Evolutionary conservation across 768 basidiomycete species (phyloP), one percentile per base, ranked within the genome.

Genomic region (Hericium coralloides): DNA sequence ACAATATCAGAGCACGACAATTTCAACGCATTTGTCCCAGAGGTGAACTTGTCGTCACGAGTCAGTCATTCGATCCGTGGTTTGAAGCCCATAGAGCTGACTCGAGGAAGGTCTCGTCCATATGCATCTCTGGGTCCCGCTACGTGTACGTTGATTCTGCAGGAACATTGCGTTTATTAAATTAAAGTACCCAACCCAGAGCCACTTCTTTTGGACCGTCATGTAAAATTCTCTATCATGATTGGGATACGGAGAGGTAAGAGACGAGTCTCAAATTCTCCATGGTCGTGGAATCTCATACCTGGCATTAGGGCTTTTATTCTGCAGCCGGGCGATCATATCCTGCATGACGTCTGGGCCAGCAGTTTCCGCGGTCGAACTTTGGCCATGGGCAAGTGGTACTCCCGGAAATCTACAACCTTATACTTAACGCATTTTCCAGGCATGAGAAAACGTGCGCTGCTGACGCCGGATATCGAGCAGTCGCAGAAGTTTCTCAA

Each of bases 381-480:
- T 38, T 71, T 87, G 12, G 77, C 76, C 5, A 66, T 88, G 59
- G 85, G 85, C 83, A 68, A 47, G 55, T 52, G 38, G n/a, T 15
- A n/a, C 6, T 12, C 15, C 5, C 12, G 7, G 22, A 38, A 14
- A 47, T 26, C 22, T 14, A 38, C 14, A 51, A 58, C 6, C 12
- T n/a, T 48, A 10, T 56, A 23, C 25, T 25, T 50, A 25, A 45
- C 14, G 18, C 47, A 12, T 52, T 38, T 49, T 6, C 17, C 55
- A 87, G 87, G 85, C 38, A 78, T 79, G 10, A 75, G 74, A 60
- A 71, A 72, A 49, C 76, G 75, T 47, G 84, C 78, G 0, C 70
- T 83, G 1, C 71, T 79, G 49, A 64, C 88, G 3, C 65, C 73
- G 3, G 80, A 85, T 55, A 72, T 86, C 48, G 77, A 79, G 37